Evolutionary conservation across 495 filamentous ascomycete species (phyloP).

Genomic region (Echria macrotheca): DNA sequence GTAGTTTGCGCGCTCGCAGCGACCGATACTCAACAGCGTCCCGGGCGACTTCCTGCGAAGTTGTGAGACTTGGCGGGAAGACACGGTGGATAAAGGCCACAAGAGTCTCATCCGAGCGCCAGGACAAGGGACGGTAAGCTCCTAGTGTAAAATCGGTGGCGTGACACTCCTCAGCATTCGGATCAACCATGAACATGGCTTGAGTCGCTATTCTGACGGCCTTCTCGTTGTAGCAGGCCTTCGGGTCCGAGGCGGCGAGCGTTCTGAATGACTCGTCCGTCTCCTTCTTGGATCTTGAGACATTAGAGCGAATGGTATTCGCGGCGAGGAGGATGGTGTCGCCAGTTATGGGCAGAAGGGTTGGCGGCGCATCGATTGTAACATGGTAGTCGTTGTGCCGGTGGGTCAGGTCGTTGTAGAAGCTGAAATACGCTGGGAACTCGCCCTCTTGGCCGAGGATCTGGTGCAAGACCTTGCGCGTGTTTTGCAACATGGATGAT

Average conservation of each 20-base stretch:
- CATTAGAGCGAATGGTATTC: background rate
- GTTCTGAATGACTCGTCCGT: background rate
- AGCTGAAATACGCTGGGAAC: background rate
- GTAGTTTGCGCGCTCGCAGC: background rate
- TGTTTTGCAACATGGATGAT: background rate
- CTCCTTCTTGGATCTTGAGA: background rate
- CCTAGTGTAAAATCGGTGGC: background rate
- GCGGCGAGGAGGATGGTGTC: background rate
- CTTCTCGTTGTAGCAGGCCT: background rate
- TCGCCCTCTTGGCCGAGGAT: background rate
- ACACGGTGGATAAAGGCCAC: background rate
- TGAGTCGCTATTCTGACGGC: background rate
- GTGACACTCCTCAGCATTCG: background rate
- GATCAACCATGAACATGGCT: slow-evolving; percentile 3
- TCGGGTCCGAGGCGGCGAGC: background rate
- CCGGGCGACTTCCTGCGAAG: background rate
- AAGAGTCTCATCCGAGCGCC: background rate
- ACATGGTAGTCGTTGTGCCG: background rate
- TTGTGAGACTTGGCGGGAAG: background rate
- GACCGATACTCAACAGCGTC: background rate
- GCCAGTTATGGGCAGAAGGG: background rate
- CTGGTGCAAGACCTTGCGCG: background rate
- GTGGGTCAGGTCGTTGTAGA: background rate
- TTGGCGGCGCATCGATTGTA: background rate
- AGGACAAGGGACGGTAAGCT: background rate